phyloP scores from a whole-genome alignment of 2,329 filamentous ascomycete genomes.

The Cercospora sojina region DNA sequence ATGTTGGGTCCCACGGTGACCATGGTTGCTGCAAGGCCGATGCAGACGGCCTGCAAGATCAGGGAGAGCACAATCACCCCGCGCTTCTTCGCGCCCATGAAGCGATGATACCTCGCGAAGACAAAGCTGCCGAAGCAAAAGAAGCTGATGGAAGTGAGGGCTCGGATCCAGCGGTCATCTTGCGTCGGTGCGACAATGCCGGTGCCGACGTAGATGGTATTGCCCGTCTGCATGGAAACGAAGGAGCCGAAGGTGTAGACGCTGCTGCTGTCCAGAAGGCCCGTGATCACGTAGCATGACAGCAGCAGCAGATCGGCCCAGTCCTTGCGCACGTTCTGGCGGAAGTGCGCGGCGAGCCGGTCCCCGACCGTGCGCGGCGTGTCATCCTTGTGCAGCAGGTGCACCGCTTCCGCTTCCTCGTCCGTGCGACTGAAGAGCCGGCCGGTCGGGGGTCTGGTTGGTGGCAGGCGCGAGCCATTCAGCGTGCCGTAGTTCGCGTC shows the following conservation, averaged over 20 bases:
- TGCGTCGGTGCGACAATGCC: slow-evolving; percentile 58
- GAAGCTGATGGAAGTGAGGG: slow-evolving; percentile 64
- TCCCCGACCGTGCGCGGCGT: neutral
- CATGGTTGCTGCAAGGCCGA: slow-evolving; percentile 44
- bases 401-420: slow-evolving; percentile 25
- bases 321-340: slow-evolving; percentile 56
- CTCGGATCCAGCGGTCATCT: slow-evolving; percentile 66
- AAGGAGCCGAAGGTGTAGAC: slow-evolving; percentile 78
- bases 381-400: slow-evolving; percentile 18
- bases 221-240: slow-evolving; percentile 79
- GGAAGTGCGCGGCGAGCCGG: slow-evolving; percentile 37
- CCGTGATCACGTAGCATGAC: slow-evolving; percentile 73
- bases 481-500: slow-evolving; percentile 24
- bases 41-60: slow-evolving; percentile 43
- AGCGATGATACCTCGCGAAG: slow-evolving; percentile 68
- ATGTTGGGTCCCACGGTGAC: slow-evolving; percentile 40
- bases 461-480: neutral
- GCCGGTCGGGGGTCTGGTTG: slow-evolving; percentile 1
- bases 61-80: slow-evolving; percentile 60
- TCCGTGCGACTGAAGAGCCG: slow-evolving; percentile 22
- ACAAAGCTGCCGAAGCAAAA: slow-evolving; percentile 72
- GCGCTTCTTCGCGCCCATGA: slow-evolving; percentile 60
- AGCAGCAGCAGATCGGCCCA: slow-evolving; percentile 69
- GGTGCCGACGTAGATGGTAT: slow-evolving; percentile 76
- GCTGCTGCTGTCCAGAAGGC: slow-evolving; percentile 72